Evolutionary conservation across 768 basidiomycete genomes (phyloP).

Genomic region (Lentinula guzmanii): DNA sequence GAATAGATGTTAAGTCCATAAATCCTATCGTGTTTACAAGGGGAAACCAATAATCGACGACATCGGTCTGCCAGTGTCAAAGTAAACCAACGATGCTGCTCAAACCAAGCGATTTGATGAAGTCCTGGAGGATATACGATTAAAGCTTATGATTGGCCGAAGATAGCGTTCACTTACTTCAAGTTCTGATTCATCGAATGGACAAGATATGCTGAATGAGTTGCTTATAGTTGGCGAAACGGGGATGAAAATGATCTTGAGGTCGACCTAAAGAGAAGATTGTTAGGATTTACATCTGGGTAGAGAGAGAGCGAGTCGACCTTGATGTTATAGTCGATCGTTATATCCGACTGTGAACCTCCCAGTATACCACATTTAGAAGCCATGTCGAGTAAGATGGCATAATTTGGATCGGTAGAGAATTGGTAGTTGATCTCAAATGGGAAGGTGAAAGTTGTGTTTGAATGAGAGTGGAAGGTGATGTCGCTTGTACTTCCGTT

Average conservation of each 20-base stretch:
- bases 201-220: conserved; percentile 58
- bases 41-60: neutral
- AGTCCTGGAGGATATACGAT: neutral
- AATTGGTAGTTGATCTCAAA: conserved; percentile 61
- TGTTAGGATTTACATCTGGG: neutral
- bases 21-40: neutral
- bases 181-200: conserved; percentile 33
- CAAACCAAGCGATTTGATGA: conserved; percentile 1
- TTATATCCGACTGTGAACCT: conserved; percentile 39
- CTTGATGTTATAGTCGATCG: conserved; percentile 61
- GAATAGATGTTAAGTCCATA: neutral
- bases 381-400: conserved; percentile 57
- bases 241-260: conserved; percentile 59
- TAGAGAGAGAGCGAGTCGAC: conserved; percentile 28
- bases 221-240: conserved; percentile 64
- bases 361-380: conserved; percentile 54
- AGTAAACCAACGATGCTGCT: neutral
- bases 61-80: neutral
- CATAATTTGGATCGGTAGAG: conserved; percentile 41
- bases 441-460: conserved; percentile 71
- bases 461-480: conserved; percentile 42
- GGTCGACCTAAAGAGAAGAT: conserved; percentile 39
- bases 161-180: conserved; percentile 12
- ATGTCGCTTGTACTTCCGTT: conserved; percentile 44
- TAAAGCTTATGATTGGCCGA: too few species aligned